A percentile compares a stretch with the other conserved stretches of the same genome.
Evolutionary conservation across 2,329 filamentous ascomycete genomes (phyloP).

Genomic region (Xylaria sp.): DNA sequence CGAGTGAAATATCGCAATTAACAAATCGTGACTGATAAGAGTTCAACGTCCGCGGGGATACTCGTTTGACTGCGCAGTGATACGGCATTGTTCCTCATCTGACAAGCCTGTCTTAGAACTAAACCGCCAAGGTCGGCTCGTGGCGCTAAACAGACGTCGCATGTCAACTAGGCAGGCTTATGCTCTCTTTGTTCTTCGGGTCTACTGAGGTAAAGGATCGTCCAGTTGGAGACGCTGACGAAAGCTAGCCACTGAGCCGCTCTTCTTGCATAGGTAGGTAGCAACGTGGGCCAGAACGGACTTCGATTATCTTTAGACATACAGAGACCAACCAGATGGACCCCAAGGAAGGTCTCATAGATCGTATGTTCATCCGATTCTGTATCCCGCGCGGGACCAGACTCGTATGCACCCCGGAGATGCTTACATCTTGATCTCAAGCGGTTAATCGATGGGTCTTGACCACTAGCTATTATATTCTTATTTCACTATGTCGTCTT

Average conservation of each 20-base stretch:
- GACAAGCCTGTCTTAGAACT: constrained; percentile 4
- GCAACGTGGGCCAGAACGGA: constrained; percentile 13
- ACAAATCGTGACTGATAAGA: constrained; percentile 45
- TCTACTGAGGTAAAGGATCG: constrained; percentile 11
- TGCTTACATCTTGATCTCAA: constrained; percentile 13
- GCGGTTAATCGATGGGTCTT: constrained; percentile 5
- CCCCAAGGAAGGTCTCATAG: constrained; percentile 3
- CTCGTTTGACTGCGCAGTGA: constrained; percentile 2
- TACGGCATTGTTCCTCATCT: constrained; percentile 8
- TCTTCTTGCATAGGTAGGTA: constrained; percentile 10
- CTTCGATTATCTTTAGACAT: constrained; percentile 8
- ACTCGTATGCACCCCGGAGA: constrained; percentile 27
- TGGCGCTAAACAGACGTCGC: constrained; percentile 13
- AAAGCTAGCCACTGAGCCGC: constrained; percentile 11
- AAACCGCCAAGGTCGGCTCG: not conserved
- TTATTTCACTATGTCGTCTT: not conserved
- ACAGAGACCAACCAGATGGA: not conserved
- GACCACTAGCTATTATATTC: constrained; percentile 7
- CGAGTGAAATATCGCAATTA: constrained; percentile 33
- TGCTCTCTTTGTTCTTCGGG: not conserved
- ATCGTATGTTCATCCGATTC: constrained; percentile 11
- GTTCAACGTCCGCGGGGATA: constrained; percentile 34
- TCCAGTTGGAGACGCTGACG: constrained; percentile 23
- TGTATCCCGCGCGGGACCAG: constrained; percentile 13
- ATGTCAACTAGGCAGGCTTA: constrained; percentile 8